These are phyloP conservation scores for Bryoerythrophyllum caledonicum DNA, from an alignment of 225 moss, liverwort and hornwort genomes.

Conservation along the genomic window DNA sequence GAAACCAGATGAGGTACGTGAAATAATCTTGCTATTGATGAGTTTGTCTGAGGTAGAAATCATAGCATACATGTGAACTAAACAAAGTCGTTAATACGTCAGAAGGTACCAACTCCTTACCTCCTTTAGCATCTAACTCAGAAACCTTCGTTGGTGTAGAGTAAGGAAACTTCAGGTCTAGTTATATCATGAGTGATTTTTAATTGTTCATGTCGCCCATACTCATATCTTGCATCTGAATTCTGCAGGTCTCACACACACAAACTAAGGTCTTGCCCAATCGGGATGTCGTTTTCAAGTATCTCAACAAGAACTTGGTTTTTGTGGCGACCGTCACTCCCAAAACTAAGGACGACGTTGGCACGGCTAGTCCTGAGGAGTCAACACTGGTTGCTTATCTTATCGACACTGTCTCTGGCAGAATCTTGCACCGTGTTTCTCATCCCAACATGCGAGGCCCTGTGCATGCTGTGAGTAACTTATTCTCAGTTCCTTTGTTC, in stretches of 20 bases:
- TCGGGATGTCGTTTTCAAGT: slow-evolving; percentile 85
- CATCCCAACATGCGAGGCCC: slow-evolving; percentile 90
- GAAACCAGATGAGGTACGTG: slow-evolving; percentile 79
- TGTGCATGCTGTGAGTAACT: slow-evolving; percentile 79
- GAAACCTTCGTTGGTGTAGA: not conserved
- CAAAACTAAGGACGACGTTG: slow-evolving; percentile 54
- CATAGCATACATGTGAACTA: not conserved
- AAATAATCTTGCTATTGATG: not conserved
- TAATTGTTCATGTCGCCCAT: slow-evolving; percentile 16
- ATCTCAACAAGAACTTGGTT: slow-evolving; percentile 83
- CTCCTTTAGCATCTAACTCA: not conserved
- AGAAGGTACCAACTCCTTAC: slow-evolving; percentile 1
- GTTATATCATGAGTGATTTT: not conserved
- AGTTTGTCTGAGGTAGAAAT: not conserved
- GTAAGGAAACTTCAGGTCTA: slow-evolving; percentile 6
- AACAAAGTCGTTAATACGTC: not conserved
- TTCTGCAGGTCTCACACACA: slow-evolving; percentile 78
- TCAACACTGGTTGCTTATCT: slow-evolving; percentile 82
- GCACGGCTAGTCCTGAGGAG: slow-evolving; percentile 79
- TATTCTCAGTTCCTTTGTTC: not conserved
- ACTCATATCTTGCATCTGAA: slow-evolving; percentile 6
- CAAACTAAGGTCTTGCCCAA: slow-evolving; percentile 87
- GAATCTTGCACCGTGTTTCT: slow-evolving; percentile 80
- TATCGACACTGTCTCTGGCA: slow-evolving; percentile 88
- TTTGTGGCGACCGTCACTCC: slow-evolving; percentile 92